These are phyloP conservation scores for Salinomyces thailandicus DNA, from an alignment of 2,329 filamentous ascomycete genomes.

Conservation along the genomic window DNA sequence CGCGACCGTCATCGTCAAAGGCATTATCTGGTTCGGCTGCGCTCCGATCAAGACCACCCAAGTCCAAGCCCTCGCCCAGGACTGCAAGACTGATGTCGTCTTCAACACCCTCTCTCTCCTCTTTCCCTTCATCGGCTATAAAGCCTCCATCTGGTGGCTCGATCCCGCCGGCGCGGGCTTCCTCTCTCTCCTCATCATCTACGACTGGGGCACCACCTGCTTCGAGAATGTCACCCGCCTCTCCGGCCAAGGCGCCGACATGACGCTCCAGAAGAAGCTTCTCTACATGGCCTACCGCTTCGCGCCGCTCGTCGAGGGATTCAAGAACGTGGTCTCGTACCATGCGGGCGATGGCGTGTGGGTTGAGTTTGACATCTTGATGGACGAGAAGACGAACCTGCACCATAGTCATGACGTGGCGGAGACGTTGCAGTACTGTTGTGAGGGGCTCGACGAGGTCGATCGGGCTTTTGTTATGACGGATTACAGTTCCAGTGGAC, in stretches of 20 bases:
- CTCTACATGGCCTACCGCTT: constrained; percentile 47
- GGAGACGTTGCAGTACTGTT: constrained; percentile 54
- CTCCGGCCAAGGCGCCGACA: constrained; percentile 47
- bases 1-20: constrained; percentile 49
- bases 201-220: constrained; percentile 55
- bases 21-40: constrained; percentile 50
- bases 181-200: constrained; percentile 57
- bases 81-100: constrained; percentile 54
- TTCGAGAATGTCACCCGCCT: constrained; percentile 50
- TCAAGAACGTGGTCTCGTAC: constrained; percentile 40
- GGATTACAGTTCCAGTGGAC: constrained; percentile 36
- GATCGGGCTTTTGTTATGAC: constrained; percentile 44
- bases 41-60: constrained; percentile 52
- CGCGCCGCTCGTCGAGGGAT: constrained; percentile 25
- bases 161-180: constrained; percentile 53
- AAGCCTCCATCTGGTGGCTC: constrained; percentile 55
- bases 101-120: constrained; percentile 55
- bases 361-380: constrained; percentile 51
- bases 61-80: constrained; percentile 52
- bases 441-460: constrained; percentile 44
- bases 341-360: constrained; percentile 54
- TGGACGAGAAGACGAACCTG: constrained; percentile 44
- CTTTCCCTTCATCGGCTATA: constrained; percentile 52
- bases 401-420: constrained; percentile 48
- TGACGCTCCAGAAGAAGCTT: constrained; percentile 45